Base-by-base conservation (phyloP, 2,329 filamentous ascomycete species). In the Fusarium neocosmosporiellum region DNA sequence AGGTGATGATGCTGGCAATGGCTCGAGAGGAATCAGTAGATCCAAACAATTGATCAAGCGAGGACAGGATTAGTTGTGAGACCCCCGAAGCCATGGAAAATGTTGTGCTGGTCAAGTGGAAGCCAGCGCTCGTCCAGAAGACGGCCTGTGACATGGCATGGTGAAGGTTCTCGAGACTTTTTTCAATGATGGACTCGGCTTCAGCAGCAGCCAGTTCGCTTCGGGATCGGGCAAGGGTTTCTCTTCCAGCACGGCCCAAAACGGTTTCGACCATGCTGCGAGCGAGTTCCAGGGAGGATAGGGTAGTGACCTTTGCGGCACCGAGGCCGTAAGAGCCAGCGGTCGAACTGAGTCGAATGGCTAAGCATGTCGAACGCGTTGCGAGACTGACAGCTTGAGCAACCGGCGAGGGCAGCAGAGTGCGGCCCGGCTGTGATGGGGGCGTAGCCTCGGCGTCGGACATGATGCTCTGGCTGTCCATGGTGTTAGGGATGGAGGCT, bases 11-110 rank as follows among this genome's bases (percentile, higher is more conserved):
- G 77, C 89, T 90, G 3, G 90, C 89, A 66, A 92, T 91, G 13
- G 91, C 90, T 43, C 90, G 83, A 2, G 90, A 92, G 3, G 90
- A 91, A 78, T 93, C 91, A n/a, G 91, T 92, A 3, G 89, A 91
- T 16, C 91, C 91, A 31, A 92, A 88, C 41, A 92, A 87, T 70
- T 90, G 88, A 76, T 93, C 90, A 24, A 93, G 81, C 1, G 88
- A 87, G 4, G 86, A 86, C 10, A 92, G 82, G 1, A 91, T 80
- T 34, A 91, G 81, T 67, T 90, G 88, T 0, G 89, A 89, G 7
- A 89, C 79, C 59, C 90, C 86, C 9, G 88, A 89, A 7, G 85
- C 86, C 16, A 86, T 84, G 20, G 86, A 86, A 18, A 91, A 80
- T 6, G 88, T 86, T 1, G 88, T 86, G 11, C 85, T 85, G 2